phyloP scores from a whole-genome alignment of 768 basidiomycete genomes.

The Collybia mongolica region DNA sequence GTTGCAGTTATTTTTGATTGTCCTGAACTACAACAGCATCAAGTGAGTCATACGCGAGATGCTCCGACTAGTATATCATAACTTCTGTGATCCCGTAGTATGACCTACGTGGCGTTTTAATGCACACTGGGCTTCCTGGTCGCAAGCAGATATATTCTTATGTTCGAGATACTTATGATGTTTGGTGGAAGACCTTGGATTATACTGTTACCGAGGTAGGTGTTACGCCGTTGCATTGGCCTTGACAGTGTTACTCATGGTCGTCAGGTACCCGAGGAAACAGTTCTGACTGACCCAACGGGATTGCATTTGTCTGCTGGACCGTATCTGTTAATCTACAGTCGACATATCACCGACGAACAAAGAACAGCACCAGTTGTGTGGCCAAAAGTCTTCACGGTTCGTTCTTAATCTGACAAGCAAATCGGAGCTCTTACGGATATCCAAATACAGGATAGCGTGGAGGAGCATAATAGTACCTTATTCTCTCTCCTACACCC shows the following conservation, averaged over 20 bases:
- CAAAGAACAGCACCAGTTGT: slow-evolving; percentile 60
- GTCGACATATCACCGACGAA: slow-evolving; percentile 31
- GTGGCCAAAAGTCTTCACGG: slow-evolving; percentile 40
- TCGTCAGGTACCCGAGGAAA: slow-evolving; percentile 65
- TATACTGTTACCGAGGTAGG: slow-evolving; percentile 62
- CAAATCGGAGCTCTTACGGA: no score
- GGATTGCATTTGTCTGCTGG: slow-evolving; percentile 78
- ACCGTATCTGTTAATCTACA: slow-evolving; percentile 78
- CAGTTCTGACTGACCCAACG: slow-evolving; percentile 63
- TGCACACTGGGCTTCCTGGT: slow-evolving; percentile 78
- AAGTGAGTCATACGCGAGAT: slow-evolving; percentile 33
- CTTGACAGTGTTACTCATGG: not conserved
- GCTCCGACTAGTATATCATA: no score
- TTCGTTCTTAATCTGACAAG: not conserved
- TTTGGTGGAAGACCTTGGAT: slow-evolving; percentile 85
- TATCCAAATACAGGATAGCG: not conserved
- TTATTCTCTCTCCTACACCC: not conserved
- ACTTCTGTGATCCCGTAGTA: slow-evolving; percentile 45
- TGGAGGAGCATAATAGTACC: slow-evolving; percentile 2
- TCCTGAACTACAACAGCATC: slow-evolving; percentile 61
- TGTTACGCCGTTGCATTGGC: not conserved
- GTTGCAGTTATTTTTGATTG: slow-evolving; percentile 52
- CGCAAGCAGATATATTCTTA: slow-evolving; percentile 80
- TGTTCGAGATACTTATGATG: slow-evolving; percentile 56
- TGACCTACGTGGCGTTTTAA: slow-evolving; percentile 74